These are phyloP conservation scores for Saturnispora zaruensis DNA, from an alignment of 805 yeast genomes.

Conservation along the genomic window DNA sequence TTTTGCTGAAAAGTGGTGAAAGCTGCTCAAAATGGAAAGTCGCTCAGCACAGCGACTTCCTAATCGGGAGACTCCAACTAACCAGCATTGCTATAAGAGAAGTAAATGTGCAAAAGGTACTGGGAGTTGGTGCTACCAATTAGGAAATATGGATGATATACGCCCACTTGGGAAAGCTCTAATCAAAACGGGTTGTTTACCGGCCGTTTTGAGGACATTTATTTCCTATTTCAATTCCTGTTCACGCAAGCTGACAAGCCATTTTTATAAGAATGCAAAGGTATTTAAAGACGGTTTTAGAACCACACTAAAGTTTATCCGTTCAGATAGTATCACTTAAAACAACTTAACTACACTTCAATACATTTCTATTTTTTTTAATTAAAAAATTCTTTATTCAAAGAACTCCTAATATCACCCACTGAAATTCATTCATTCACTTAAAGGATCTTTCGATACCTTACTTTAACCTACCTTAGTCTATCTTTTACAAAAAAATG, in stretches of 20 bases:
- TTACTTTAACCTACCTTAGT: constrained; percentile 1
- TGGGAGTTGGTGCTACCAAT: not conserved
- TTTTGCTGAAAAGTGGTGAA: not conserved
- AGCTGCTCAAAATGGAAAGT: not conserved
- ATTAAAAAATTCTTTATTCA: not conserved
- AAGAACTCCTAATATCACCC: not conserved
- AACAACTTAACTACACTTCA: not conserved
- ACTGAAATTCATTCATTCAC: not conserved
- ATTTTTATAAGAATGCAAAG: not conserved
- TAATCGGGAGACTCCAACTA: not conserved
- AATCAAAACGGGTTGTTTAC: not conserved
- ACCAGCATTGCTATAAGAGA: not conserved
- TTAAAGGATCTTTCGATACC: constrained; percentile 8
- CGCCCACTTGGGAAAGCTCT: not conserved
- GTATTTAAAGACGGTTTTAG: not conserved
- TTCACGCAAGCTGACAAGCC: not conserved
- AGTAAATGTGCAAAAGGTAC: not conserved
- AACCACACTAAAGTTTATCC: not conserved
- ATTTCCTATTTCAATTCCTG: not conserved
- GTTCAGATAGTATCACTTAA: not conserved
- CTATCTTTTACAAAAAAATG: constrained; percentile 6
- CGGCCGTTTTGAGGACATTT: not conserved
- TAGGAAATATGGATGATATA: not conserved
- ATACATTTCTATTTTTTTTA: not conserved
- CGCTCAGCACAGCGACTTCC: constrained; percentile 6